phyloP scores from a whole-genome alignment of 78 protist genomes.

The Dictyostelium intermedium region DNA sequence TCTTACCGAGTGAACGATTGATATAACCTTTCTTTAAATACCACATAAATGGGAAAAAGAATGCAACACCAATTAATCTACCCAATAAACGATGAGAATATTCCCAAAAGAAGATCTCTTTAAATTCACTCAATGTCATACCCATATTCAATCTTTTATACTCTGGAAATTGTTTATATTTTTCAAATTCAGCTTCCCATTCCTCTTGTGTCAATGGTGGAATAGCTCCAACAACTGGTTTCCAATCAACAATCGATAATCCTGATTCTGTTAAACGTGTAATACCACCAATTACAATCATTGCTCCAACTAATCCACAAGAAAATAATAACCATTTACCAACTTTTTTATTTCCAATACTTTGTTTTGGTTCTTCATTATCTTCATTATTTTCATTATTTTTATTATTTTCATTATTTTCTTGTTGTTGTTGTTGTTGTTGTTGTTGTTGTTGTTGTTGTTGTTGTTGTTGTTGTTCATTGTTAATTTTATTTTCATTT shows the following conservation, averaged over 20 bases:
- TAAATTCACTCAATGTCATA: slow-evolving; percentile 89
- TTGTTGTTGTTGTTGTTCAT: not conserved
- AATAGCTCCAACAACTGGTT: slow-evolving; percentile 83
- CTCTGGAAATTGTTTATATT: slow-evolving; percentile 92
- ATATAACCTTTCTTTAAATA: slow-evolving; percentile 74
- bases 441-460: slow-evolving; percentile 23
- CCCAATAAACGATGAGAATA: slow-evolving; percentile 92
- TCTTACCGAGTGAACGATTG: slow-evolving; percentile 19
- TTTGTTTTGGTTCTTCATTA: not conserved
- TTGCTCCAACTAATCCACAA: slow-evolving; percentile 66
- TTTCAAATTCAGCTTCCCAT: slow-evolving; percentile 94
- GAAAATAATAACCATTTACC: slow-evolving; percentile 72
- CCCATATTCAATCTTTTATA: slow-evolving; percentile 78
- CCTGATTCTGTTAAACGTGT: slow-evolving; percentile 96
- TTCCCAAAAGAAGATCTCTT: slow-evolving; percentile 93
- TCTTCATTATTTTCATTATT: too few species aligned
- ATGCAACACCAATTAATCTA: slow-evolving; percentile 89
- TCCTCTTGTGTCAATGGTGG: slow-evolving; percentile 84
- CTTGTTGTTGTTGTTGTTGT: slow-evolving; percentile 1
- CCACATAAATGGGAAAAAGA: slow-evolving; percentile 82
- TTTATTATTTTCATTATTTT: not conserved
- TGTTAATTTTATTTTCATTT: not conserved
- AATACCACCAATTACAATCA: slow-evolving; percentile 94
- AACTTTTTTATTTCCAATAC: slow-evolving; percentile 20
- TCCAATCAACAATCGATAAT: slow-evolving; percentile 93